phyloP scores from a whole-genome alignment of 2,329 filamentous ascomycete genomes.

The Xylariaceae sp. region DNA sequence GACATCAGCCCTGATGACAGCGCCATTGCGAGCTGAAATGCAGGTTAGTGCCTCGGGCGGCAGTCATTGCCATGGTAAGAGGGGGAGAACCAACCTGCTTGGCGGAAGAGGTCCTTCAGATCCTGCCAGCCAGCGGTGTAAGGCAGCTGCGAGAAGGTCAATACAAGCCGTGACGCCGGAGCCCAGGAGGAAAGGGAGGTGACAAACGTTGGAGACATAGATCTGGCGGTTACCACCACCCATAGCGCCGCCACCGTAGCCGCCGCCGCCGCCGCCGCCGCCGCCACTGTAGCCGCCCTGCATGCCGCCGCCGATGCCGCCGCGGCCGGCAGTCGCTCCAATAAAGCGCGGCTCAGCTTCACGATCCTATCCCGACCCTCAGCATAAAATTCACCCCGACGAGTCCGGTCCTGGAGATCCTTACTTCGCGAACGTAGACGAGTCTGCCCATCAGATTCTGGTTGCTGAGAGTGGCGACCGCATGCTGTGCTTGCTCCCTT shows the following conservation, averaged over 20 bases:
- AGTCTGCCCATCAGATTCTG: constrained; percentile 98
- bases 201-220: constrained; percentile 96
- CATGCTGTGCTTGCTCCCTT: constrained; percentile 96
- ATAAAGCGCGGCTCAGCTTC: constrained; percentile 97
- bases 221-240: constrained; percentile 75
- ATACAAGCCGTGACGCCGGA: constrained; percentile 12
- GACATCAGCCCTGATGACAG: constrained; percentile 90
- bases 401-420: constrained; percentile 20
- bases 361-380: constrained; percentile 60
- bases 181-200: constrained; percentile 30
- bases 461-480: constrained; percentile 96
- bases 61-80: constrained; percentile 5
- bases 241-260: constrained; percentile 37
- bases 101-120: constrained; percentile 95
- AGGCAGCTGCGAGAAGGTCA: constrained; percentile 61
- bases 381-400: too few relatives aligned
- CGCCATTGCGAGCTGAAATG: constrained; percentile 52
- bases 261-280: constrained; percentile 47
- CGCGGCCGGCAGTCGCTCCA: constrained; percentile 56
- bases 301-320: constrained; percentile 43
- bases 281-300: constrained; percentile 47
- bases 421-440: constrained; percentile 95
- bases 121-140: constrained; percentile 99
- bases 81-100: constrained; percentile 67
- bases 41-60: constrained; percentile 12